Conservation (phyloP, 1,139 yeast genomes). For the Magnusiomyces sp. region DNA sequence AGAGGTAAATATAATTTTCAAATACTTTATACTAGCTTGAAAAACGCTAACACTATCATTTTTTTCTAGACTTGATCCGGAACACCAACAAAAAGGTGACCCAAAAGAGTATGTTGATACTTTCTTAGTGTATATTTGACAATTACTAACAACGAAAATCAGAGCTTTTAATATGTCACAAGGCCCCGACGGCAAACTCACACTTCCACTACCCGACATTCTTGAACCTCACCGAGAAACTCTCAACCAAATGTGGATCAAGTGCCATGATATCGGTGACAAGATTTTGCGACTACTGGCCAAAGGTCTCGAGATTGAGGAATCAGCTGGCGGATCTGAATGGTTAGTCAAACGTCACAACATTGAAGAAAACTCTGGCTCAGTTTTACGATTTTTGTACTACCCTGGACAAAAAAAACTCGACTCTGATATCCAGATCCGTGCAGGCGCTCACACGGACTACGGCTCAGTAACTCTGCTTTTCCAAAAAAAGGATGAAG, state of each 20-base stretch:
- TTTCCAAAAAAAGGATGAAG: conserved; percentile 62
- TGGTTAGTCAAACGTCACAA: conserved; percentile 57
- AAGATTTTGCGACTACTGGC: conserved; percentile 41
- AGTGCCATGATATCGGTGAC: conserved; percentile 37
- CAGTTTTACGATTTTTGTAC: conserved; percentile 60
- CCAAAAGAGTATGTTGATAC: conserved; percentile 43
- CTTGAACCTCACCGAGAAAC: conserved; percentile 23
- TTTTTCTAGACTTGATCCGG: conserved; percentile 26
- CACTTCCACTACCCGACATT: conserved; percentile 37
- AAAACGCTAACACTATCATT: too few species aligned
- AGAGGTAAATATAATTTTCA: too few species aligned
- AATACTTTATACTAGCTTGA: too few species aligned
- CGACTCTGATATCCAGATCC: conserved; percentile 45
- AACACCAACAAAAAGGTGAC: conserved; percentile 43
- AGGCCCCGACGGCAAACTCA: conserved; percentile 26
- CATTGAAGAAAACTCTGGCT: conserved; percentile 41
- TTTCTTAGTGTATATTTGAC: too few species aligned
- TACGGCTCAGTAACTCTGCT: conserved; percentile 66
- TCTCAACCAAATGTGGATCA: conserved; percentile 29
- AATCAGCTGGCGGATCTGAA: conserved; percentile 37
- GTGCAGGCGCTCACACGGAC: conserved; percentile 86
- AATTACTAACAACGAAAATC: not conserved
- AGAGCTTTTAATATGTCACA: conserved; percentile 34
- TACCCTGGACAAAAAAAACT: conserved; percentile 53
- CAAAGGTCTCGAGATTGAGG: conserved; percentile 50